These are phyloP conservation scores for Pisolithus marmoratus DNA, from an alignment of 768 basidiomycete species.

Conservation along the genomic window DNA sequence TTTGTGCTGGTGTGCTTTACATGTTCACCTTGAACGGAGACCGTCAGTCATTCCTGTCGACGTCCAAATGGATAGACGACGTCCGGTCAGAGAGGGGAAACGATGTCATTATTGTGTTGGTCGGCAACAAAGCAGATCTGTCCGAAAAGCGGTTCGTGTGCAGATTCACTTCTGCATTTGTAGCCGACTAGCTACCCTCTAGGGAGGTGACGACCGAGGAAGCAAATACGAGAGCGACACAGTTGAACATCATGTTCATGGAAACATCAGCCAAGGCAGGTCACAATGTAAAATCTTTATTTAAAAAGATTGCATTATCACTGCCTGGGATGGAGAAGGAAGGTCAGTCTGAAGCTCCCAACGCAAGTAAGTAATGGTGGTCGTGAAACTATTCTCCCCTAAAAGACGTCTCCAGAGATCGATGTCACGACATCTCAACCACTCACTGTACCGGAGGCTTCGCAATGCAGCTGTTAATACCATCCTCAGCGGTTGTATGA, in stretches of 20 bases:
- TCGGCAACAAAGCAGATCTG: slow-evolving; percentile 98
- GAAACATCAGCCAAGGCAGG: slow-evolving; percentile 99
- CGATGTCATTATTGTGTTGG: slow-evolving; percentile 97
- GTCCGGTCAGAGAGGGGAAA: slow-evolving; percentile 95
- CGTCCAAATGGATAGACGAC: slow-evolving; percentile 99
- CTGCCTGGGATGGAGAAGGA: slow-evolving; percentile 94
- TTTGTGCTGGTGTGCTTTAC: slow-evolving; percentile 1
- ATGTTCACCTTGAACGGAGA: slow-evolving; percentile 41
- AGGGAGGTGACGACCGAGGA: slow-evolving; percentile 99
- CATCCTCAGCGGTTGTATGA: neutral
- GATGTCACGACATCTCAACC: slow-evolving; percentile 75
- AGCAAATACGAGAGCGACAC: slow-evolving; percentile 84
- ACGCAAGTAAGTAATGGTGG: slow-evolving; percentile 34
- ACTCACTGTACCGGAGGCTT: slow-evolving; percentile 78
- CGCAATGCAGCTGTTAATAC: slow-evolving; percentile 73
- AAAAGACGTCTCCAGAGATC: slow-evolving; percentile 56
- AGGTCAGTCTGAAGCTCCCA: slow-evolving; percentile 49
- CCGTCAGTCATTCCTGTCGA: slow-evolving; percentile 96
- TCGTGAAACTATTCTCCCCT: neutral
- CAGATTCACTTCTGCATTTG: neutral
- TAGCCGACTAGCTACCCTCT: slow-evolving; percentile 10
- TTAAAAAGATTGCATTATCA: slow-evolving; percentile 99
- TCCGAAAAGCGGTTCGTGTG: slow-evolving; percentile 89
- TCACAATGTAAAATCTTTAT: slow-evolving; percentile 97
- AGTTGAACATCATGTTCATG: slow-evolving; percentile 96